phyloP scores from a whole-genome alignment of 1,284 basidiomycete species.

The Moniliella sp. region DNA sequence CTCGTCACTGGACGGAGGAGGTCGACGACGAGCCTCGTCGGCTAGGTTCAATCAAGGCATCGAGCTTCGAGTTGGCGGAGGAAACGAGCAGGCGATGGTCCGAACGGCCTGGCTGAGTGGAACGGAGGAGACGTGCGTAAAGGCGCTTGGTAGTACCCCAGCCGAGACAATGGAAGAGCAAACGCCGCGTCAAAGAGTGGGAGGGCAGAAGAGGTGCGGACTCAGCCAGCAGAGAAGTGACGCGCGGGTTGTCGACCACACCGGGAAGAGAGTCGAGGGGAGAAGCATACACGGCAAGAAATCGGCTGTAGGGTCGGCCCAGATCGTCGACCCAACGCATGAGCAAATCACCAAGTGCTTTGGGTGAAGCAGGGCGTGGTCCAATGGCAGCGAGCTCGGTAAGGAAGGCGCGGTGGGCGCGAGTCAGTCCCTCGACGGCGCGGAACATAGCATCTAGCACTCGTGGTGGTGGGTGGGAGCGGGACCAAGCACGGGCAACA shows the following conservation, averaged over 20 bases:
- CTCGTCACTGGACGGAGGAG: no score
- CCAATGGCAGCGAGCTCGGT: constrained; percentile 71
- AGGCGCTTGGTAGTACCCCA: constrained; percentile 84
- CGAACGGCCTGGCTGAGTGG: constrained; percentile 62
- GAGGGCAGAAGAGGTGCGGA: constrained; percentile 41
- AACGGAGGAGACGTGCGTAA: constrained; percentile 65
- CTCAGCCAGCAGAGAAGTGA: constrained; percentile 48
- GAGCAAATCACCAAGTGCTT: constrained; percentile 75
- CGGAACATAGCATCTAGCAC: constrained; percentile 85
- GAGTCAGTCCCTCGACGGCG: constrained; percentile 70
- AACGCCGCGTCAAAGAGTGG: constrained; percentile 54
- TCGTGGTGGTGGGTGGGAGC: no score
- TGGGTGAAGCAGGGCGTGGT: constrained; percentile 73
- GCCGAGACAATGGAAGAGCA: constrained; percentile 56
- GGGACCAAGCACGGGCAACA: no score
- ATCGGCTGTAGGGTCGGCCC: constrained; percentile 62
- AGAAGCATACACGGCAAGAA: constrained; percentile 49
- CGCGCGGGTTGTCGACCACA: constrained; percentile 51
- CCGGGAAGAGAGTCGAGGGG: constrained; percentile 67
- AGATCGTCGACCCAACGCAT: constrained; percentile 58
- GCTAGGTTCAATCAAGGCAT: constrained; percentile 48
- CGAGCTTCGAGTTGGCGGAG: constrained; percentile 63
- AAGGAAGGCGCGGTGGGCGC: constrained; percentile 57
- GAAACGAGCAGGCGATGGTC: constrained; percentile 62
- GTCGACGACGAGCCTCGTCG: no score